Conservation (phyloP, 768 basidiomycete species). For the Brasilioporus rufonigricans region DNA sequence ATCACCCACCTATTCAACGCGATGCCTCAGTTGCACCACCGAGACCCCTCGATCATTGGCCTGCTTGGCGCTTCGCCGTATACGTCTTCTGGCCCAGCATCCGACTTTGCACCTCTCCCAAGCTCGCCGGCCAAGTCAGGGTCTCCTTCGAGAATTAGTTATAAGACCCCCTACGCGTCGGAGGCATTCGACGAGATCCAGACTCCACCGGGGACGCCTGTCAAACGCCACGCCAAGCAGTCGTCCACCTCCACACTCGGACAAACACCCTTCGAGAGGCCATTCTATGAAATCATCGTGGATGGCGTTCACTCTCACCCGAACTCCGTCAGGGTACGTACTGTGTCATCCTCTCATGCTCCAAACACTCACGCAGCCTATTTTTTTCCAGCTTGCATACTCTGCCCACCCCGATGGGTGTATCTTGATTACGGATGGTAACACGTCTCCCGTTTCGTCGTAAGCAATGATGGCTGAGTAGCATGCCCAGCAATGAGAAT, state of each 20-base stretch:
- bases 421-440: slow-evolving; percentile 88
- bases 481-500: slow-evolving; percentile 68
- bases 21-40: slow-evolving; percentile 87
- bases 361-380: neutral
- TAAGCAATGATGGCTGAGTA: neutral
- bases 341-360: neutral
- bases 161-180: slow-evolving; percentile 36
- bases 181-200: slow-evolving; percentile 62
- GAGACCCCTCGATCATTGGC: slow-evolving; percentile 90
- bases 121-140: slow-evolving; percentile 13
- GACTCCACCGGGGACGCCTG: slow-evolving; percentile 56
- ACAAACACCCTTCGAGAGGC: slow-evolving; percentile 53
- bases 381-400: slow-evolving; percentile 65
- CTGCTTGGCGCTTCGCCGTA: slow-evolving; percentile 77
- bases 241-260: slow-evolving; percentile 44
- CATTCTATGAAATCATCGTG: slow-evolving; percentile 87
- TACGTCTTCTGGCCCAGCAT: slow-evolving; percentile 42
- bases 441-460: slow-evolving; percentile 14
- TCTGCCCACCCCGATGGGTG: slow-evolving; percentile 81
- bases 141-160: slow-evolving; percentile 2
- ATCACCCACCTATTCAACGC: slow-evolving; percentile 95
- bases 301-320: slow-evolving; percentile 92
- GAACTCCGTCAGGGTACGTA: slow-evolving; percentile 77
- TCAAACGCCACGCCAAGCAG: slow-evolving; percentile 19
- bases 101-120: slow-evolving; percentile 26